Evolutionary conservation across 1,284 basidiomycete genomes (phyloP).

Genomic region (Austroboletus niveus): DNA sequence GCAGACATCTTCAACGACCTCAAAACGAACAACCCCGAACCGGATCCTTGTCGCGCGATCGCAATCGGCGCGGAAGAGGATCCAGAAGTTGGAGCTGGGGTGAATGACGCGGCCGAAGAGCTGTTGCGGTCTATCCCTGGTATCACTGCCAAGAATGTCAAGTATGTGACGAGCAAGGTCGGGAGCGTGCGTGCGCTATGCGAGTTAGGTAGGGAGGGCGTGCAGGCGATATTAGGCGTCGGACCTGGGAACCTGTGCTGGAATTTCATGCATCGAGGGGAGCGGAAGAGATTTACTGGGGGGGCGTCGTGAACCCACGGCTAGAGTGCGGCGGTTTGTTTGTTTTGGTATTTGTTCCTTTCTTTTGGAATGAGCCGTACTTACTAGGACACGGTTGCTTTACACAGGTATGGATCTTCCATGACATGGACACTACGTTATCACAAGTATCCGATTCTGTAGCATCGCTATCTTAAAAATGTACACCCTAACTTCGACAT

Average conservation of each 20-base stretch:
- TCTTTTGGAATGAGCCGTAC: too few species aligned
- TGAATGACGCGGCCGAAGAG: constrained; percentile 76
- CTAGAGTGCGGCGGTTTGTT: too few species aligned
- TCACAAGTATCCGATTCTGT: too few species aligned
- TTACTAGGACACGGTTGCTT: too few species aligned
- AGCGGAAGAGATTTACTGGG: constrained; percentile 21
- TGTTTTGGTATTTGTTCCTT: too few species aligned
- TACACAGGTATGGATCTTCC: too few species aligned
- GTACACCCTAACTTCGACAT: too few species aligned
- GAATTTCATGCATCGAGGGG: constrained; percentile 80
- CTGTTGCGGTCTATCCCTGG: constrained; percentile 74
- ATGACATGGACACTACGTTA: too few species aligned
- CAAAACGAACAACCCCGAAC: constrained; percentile 31
- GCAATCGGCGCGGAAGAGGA: constrained; percentile 80
- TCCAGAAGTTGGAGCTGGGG: constrained; percentile 57
- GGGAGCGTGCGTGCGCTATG: constrained; percentile 77
- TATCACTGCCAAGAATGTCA: constrained; percentile 81
- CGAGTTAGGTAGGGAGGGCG: constrained; percentile 55
- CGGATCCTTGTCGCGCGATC: constrained; percentile 69
- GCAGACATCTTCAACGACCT: constrained; percentile 93
- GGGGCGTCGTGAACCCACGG: too few species aligned
- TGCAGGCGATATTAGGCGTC: constrained; percentile 79
- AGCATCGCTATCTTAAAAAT: too few species aligned
- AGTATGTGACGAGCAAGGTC: constrained; percentile 82
- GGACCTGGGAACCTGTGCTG: constrained; percentile 81